phyloP scores from a whole-genome alignment of 495 filamentous ascomycete species.

The Aspergillus haitiensis region DNA sequence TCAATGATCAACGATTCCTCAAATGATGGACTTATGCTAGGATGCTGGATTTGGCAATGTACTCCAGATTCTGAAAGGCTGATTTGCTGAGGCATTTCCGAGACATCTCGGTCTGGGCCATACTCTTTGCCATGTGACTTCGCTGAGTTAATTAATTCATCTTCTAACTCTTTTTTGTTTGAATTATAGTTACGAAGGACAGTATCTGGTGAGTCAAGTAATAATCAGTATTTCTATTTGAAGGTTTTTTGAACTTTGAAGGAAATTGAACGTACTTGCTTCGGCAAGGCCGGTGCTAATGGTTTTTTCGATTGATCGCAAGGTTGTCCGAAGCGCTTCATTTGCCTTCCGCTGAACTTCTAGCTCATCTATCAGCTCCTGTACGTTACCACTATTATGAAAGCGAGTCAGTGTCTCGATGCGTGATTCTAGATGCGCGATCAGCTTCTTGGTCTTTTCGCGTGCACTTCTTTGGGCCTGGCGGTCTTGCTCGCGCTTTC shows the following conservation, averaged over 20 bases:
- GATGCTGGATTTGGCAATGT: not conserved
- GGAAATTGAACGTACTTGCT: slow-evolving; percentile 8
- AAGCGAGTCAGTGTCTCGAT: slow-evolving; percentile 20
- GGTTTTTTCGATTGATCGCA: slow-evolving; percentile 16
- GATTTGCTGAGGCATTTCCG: slow-evolving; percentile 5
- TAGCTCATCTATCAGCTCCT: slow-evolving; percentile 21
- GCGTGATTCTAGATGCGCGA: slow-evolving; percentile 18
- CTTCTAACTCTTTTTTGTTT: slow-evolving; percentile 6
- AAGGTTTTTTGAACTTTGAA: too few relatives aligned
- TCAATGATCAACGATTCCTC: slow-evolving; percentile 5
- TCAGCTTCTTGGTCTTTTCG: slow-evolving; percentile 19
- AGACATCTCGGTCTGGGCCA: not conserved
- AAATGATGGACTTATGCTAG: not conserved
- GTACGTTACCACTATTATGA: slow-evolving; percentile 17
- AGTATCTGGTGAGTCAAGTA: not conserved
- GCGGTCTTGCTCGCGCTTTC: slow-evolving; percentile 22
- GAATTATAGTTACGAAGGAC: slow-evolving; percentile 7
- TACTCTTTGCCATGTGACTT: slow-evolving; percentile 5
- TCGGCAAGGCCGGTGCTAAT: slow-evolving; percentile 14
- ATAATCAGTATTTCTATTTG: not conserved
- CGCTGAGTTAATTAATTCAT: not conserved
- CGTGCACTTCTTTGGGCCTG: slow-evolving; percentile 22
- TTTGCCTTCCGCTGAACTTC: slow-evolving; percentile 20
- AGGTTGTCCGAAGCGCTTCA: slow-evolving; percentile 8
- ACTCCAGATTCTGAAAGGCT: slow-evolving; percentile 1